phyloP scores from a whole-genome alignment of 1,139 yeast genomes.

The Suhomyces bokatorum region DNA sequence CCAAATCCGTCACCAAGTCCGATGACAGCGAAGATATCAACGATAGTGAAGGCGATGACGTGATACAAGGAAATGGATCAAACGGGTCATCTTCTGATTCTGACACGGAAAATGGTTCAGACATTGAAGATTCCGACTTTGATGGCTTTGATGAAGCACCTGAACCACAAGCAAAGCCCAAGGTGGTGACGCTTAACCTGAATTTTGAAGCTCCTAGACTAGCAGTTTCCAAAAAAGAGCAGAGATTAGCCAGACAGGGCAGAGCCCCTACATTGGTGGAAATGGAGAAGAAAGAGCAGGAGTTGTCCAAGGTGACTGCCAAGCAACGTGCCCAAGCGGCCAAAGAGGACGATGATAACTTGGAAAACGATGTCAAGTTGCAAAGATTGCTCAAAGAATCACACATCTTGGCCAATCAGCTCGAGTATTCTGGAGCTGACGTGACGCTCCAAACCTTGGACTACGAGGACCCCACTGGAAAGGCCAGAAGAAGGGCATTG shows the following conservation, averaged over 20 bases:
- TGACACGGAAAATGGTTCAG: background rate
- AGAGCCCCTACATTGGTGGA: slow-evolving; percentile 45
- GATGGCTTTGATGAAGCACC: slow-evolving; percentile 14
- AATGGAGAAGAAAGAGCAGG: slow-evolving; percentile 28
- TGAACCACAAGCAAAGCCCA: slow-evolving; percentile 21
- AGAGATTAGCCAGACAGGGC: slow-evolving; percentile 38
- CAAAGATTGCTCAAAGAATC: slow-evolving; percentile 84
- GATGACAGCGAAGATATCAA: slow-evolving; percentile 18
- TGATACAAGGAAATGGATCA: background rate
- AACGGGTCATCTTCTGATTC: slow-evolving; percentile 5
- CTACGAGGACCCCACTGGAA: slow-evolving; percentile 74
- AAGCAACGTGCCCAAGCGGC: slow-evolving; percentile 30
- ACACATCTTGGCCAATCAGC: slow-evolving; percentile 66
- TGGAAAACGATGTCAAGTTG: slow-evolving; percentile 78
- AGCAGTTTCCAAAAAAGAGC: slow-evolving; percentile 30
- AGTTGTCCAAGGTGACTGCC: slow-evolving; percentile 25
- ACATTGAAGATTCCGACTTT: background rate
- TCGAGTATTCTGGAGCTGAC: slow-evolving; percentile 72
- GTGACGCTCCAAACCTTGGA: slow-evolving; percentile 67
- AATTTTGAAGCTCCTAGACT: slow-evolving; percentile 18
- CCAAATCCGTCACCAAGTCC: slow-evolving; percentile 35
- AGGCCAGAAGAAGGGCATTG: slow-evolving; percentile 71
- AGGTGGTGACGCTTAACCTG: slow-evolving; percentile 34
- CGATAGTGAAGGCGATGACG: slow-evolving; percentile 15
- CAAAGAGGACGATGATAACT: slow-evolving; percentile 49